Conservation (phyloP, 768 basidiomycete genomes). For the Podaxis sp. region DNA sequence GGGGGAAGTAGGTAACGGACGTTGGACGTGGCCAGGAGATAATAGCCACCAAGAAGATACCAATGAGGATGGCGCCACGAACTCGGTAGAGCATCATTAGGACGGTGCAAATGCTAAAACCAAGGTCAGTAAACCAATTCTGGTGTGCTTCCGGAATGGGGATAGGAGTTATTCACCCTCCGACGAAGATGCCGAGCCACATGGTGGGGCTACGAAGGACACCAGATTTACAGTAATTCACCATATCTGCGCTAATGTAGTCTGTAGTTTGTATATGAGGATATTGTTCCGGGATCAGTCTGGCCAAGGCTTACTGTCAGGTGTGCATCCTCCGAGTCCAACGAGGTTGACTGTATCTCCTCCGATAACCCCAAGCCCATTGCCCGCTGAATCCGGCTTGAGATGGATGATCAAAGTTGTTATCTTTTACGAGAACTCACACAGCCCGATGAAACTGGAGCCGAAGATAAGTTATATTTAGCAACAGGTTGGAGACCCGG, state of each 20-base stretch:
- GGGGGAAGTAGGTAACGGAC: slow-evolving; percentile 78
- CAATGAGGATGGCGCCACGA: slow-evolving; percentile 79
- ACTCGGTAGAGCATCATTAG: slow-evolving; percentile 84
- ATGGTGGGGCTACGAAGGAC: slow-evolving; percentile 75
- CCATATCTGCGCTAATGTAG: slow-evolving; percentile 42
- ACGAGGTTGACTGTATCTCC: slow-evolving; percentile 71
- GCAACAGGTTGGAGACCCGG: background rate
- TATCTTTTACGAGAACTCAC: slow-evolving; percentile 33
- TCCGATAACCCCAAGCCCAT: slow-evolving; percentile 75
- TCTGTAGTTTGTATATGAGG: slow-evolving; percentile 29
- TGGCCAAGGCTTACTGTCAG: slow-evolving; percentile 38
- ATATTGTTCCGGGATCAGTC: background rate
- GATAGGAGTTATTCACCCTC: slow-evolving; percentile 53
- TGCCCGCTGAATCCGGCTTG: slow-evolving; percentile 42
- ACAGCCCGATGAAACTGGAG: slow-evolving; percentile 70
- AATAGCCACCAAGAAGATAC: slow-evolving; percentile 81
- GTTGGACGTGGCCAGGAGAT: slow-evolving; percentile 89
- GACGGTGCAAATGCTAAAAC: slow-evolving; percentile 64
- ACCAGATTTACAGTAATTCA: slow-evolving; percentile 59
- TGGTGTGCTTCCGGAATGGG: background rate
- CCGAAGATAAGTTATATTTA: slow-evolving; percentile 14
- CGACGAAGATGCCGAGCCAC: slow-evolving; percentile 87
- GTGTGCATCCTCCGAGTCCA: slow-evolving; percentile 71
- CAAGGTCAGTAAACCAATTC: background rate
- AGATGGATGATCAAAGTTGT: background rate